Evolutionary conservation across 1,284 basidiomycete species (phyloP).

Genomic region (Laetiporus sulphureus): DNA sequence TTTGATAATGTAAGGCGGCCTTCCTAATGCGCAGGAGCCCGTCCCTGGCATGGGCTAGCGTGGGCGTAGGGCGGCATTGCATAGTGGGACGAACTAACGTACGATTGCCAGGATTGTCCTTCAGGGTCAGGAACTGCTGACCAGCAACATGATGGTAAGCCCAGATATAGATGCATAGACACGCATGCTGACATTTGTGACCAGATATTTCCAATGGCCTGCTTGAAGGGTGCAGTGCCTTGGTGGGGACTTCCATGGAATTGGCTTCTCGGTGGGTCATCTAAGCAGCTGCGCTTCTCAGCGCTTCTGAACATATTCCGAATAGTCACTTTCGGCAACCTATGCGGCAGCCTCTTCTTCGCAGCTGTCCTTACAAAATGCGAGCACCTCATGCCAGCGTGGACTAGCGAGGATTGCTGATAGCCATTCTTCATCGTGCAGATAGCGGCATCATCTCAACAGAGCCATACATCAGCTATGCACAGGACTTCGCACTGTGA

Average conservation of each 20-base stretch:
- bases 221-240: slow-evolving; percentile 51
- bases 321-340: slow-evolving; percentile 65
- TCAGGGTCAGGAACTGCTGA: slow-evolving; percentile 63
- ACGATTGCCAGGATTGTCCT: slow-evolving; percentile 54
- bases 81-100: background rate
- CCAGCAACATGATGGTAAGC: slow-evolving; percentile 70
- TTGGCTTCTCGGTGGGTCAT: slow-evolving; percentile 53
- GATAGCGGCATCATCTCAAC: slow-evolving; percentile 51
- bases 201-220: slow-evolving; percentile 64
- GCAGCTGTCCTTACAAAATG: slow-evolving; percentile 61
- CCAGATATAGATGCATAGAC: too few relatives aligned
- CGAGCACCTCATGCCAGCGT: slow-evolving; percentile 24
- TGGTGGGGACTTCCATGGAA: slow-evolving; percentile 64
- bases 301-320: background rate
- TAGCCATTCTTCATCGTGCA: slow-evolving; percentile 1
- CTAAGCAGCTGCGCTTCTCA: background rate
- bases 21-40: background rate
- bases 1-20: slow-evolving; percentile 47
- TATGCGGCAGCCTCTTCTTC: slow-evolving; percentile 67
- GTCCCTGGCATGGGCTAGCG: background rate
- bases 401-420: background rate
- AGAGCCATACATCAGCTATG: slow-evolving; percentile 51
- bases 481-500: slow-evolving; percentile 48
- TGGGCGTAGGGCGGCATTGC: background rate
- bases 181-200: too few relatives aligned